These are phyloP conservation scores for Prunus padus DNA, from an alignment of 306 rosid genomes.

Conservation along the genomic window DNA sequence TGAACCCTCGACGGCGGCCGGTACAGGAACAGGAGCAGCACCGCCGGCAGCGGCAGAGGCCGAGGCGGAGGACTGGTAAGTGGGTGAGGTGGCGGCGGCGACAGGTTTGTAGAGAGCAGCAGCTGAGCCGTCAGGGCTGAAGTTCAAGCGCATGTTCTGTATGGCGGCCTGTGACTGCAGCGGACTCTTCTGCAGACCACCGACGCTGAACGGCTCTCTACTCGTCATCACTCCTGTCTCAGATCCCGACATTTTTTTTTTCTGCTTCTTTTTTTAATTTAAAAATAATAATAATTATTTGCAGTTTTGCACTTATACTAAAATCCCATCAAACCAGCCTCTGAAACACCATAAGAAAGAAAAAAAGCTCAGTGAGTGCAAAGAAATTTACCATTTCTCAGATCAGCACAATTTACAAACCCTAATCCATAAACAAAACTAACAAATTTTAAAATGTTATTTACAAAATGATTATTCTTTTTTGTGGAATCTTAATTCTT, in stretches of 20 bases:
- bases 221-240: slow-evolving; percentile 53
- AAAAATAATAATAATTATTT: neutral
- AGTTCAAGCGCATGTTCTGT: slow-evolving; percentile 47
- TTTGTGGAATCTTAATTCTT: neutral
- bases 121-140: slow-evolving; percentile 31
- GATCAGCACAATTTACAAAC: neutral
- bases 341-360: neutral
- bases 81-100: slow-evolving; percentile 24
- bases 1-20: slow-evolving; percentile 23
- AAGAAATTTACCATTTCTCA: neutral
- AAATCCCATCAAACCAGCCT: slow-evolving; percentile 17
- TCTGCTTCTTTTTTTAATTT: neutral
- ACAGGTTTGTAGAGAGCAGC: slow-evolving; percentile 39
- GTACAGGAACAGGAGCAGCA: neutral
- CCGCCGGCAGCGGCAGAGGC: neutral
- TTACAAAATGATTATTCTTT: too few species aligned
- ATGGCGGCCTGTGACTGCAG: slow-evolving; percentile 28
- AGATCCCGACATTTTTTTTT: slow-evolving; percentile 57
- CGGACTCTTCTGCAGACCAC: slow-evolving; percentile 18
- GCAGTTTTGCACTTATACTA: neutral
- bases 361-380: neutral
- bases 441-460: neutral
- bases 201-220: slow-evolving; percentile 44
- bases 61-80: slow-evolving; percentile 25
- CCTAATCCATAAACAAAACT: neutral